These are phyloP conservation scores for Epichloe gansuensis DNA, from an alignment of 2,329 filamentous ascomycete genomes.

Conservation along the genomic window DNA sequence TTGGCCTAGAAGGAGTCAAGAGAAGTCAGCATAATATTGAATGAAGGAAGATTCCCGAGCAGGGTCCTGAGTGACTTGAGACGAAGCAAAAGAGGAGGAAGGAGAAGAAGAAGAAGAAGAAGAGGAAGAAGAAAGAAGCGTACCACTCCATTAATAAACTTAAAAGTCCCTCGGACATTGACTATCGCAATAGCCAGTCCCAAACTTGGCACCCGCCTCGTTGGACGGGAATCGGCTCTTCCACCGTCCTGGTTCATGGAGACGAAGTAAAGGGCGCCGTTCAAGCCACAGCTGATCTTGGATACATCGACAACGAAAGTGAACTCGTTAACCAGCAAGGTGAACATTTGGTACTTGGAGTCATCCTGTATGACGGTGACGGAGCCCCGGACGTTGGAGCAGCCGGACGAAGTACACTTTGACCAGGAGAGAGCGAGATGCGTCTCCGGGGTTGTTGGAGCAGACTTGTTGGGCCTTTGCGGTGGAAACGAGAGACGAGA, in stretches of 20 bases:
- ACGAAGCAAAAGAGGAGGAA: background rate
- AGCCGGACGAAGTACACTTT: constrained; percentile 39
- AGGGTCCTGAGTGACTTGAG: no score
- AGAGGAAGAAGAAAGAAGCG: background rate
- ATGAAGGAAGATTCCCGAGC: no score
- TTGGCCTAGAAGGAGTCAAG: constrained; percentile 12
- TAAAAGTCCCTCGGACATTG: constrained; percentile 36
- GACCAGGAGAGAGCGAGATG: constrained; percentile 43
- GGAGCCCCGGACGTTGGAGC: constrained; percentile 34
- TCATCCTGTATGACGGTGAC: constrained; percentile 29
- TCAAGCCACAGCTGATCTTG: constrained; percentile 55
- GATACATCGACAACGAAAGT: constrained; percentile 36
- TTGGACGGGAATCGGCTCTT: constrained; percentile 35
- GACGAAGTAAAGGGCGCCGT: constrained; percentile 58
- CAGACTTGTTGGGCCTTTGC: constrained; percentile 38
- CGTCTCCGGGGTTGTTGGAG: constrained; percentile 32
- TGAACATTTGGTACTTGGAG: background rate
- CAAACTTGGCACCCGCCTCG: constrained; percentile 44
- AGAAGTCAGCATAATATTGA: no score
- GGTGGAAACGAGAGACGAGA: background rate
- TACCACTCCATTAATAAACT: background rate
- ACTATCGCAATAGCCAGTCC: constrained; percentile 43
- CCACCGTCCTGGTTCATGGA: constrained; percentile 50
- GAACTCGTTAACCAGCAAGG: background rate
- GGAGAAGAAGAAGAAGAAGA: background rate